Percentiles rank a stretch among this genome's conserved stretches.
phyloP scores from a whole-genome alignment of 2,329 filamentous ascomycete genomes.

The Ophiostoma fasciatum region DNA sequence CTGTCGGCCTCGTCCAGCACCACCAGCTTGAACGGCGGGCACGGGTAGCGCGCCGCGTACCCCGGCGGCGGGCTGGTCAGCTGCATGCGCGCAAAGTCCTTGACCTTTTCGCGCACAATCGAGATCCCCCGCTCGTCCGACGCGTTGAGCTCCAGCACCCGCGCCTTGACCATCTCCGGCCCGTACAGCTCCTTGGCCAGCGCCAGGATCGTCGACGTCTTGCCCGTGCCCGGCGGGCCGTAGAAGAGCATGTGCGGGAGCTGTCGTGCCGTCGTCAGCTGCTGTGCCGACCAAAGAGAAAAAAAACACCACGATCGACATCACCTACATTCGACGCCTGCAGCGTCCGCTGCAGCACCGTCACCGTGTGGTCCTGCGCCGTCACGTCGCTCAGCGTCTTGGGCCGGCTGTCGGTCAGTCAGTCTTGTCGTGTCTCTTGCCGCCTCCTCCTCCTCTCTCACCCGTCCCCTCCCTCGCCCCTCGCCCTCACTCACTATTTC shows the following conservation, averaged over 20 bases:
- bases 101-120: conserved; percentile 95
- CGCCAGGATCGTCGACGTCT: conserved; percentile 94
- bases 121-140: conserved; percentile 96
- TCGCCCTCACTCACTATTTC: conserved; percentile 61
- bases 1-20: conserved; percentile 96
- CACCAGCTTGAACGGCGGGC: conserved; percentile 97
- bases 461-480: not conserved
- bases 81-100: conserved; percentile 93
- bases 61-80: conserved; percentile 65
- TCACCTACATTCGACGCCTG: conserved; percentile 95
- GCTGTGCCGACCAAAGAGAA: no score
- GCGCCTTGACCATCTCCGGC: conserved; percentile 78
- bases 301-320: no score
- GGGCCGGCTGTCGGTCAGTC: conserved; percentile 53
- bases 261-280: conserved; percentile 28
- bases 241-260: conserved; percentile 99
- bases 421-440: conserved; percentile 10
- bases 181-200: conserved; percentile 96
- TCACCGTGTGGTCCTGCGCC: conserved; percentile 93
- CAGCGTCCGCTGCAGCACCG: conserved; percentile 78
- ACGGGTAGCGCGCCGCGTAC: conserved; percentile 63
- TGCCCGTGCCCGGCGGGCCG: conserved; percentile 90
- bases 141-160: conserved; percentile 97
- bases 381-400: conserved; percentile 91
- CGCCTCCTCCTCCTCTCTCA: not conserved